Conservation (phyloP, 2,329 filamentous ascomycete species). For the Triangularia verruculosa region DNA sequence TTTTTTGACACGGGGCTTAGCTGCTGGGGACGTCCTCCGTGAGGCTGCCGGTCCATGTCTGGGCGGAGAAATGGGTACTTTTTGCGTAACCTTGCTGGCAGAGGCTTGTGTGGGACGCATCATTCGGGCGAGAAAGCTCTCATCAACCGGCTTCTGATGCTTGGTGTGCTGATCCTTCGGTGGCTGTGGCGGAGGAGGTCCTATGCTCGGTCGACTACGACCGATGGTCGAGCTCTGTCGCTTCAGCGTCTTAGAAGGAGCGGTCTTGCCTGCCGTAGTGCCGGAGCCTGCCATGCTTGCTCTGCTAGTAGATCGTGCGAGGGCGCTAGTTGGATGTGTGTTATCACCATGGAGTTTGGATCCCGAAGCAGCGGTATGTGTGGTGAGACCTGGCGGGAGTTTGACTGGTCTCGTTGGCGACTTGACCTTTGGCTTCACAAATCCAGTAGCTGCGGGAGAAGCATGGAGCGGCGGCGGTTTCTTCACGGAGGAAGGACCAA, state of each 20-base stretch:
- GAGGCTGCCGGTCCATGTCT: constrained; percentile 34
- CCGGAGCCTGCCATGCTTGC: constrained; percentile 37
- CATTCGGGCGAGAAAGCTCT: constrained; percentile 76
- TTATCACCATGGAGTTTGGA: constrained; percentile 49
- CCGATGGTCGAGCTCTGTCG: constrained; percentile 46
- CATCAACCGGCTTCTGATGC: constrained; percentile 58
- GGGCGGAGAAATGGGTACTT: constrained; percentile 50
- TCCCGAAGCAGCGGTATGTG: constrained; percentile 67
- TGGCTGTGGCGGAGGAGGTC: constrained; percentile 57
- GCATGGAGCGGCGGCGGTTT: constrained; percentile 45
- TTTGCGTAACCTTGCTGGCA: constrained; percentile 65
- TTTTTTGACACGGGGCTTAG: constrained; percentile 18
- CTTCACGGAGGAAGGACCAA: constrained; percentile 37
- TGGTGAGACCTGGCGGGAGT: constrained; percentile 64
- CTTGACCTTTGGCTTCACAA: constrained; percentile 59
- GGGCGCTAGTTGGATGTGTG: constrained; percentile 37
- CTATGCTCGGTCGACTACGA: constrained; percentile 51
- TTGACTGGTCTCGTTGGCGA: constrained; percentile 68
- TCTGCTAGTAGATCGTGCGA: constrained; percentile 46
- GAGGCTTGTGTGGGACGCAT: constrained; percentile 72
- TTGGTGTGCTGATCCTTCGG: constrained; percentile 47
- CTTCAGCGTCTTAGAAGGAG: constrained; percentile 36
- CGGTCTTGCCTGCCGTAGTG: constrained; percentile 25
- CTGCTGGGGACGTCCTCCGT: constrained; percentile 24
- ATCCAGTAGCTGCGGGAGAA: constrained; percentile 38